Evolutionary conservation across 1,284 basidiomycete species (phyloP).

Genomic region (Veloboletus limbatus): DNA sequence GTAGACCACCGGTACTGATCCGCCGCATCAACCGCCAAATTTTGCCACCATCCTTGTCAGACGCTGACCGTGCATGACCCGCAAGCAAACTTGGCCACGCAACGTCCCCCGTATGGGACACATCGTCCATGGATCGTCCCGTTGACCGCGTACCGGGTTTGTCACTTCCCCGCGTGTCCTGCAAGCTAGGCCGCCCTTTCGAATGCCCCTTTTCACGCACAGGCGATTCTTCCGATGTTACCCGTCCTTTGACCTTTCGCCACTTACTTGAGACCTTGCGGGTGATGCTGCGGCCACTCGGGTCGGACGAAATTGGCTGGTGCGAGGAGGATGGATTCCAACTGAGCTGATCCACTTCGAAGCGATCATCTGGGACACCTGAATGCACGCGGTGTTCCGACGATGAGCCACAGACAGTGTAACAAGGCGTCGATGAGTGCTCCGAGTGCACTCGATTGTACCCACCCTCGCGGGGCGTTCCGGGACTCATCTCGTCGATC

Average conservation of each 20-base stretch:
- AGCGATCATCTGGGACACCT: conserved; percentile 40
- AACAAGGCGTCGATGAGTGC: conserved; percentile 41
- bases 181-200: conserved; percentile 35
- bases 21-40: conserved; percentile 70
- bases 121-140: conserved; percentile 20
- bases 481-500: conserved; percentile 11
- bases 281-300: conserved; percentile 15
- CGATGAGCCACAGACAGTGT: conserved; percentile 54
- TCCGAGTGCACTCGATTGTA: conserved; percentile 20
- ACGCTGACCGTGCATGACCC: conserved; percentile 7
- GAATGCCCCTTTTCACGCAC: conserved; percentile 8
- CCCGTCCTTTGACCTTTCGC: conserved; percentile 32
- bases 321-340: conserved; percentile 3
- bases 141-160: conserved; percentile 15
- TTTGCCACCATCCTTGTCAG: conserved; percentile 36
- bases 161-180: conserved; percentile 29
- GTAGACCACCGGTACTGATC: conserved; percentile 59
- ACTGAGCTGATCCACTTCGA: conserved; percentile 7
- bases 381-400: conserved; percentile 45
- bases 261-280: conserved; percentile 44
- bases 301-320: conserved; percentile 14
- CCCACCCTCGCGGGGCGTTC: conserved; percentile 5
- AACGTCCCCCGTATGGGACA: not conserved
- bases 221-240: conserved; percentile 18
- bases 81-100: conserved; percentile 10